Evolutionary conservation across 225 moss, liverwort and hornwort species (phyloP), one percentile per base, ranked within the genome.

Genomic region (Pleurozium schreberi): DNA sequence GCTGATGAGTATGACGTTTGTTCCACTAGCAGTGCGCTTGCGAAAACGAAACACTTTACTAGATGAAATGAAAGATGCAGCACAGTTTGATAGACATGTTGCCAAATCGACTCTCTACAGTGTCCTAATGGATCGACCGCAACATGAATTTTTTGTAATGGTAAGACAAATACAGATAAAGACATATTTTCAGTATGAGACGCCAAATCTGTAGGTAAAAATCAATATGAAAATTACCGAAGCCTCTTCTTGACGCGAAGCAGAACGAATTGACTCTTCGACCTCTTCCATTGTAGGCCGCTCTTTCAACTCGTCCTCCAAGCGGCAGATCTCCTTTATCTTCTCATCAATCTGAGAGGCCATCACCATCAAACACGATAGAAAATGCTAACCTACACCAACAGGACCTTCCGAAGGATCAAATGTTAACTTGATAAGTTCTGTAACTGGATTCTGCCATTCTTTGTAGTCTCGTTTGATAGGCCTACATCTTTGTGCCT

Each of bases 281-380:
- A 93, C 93, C 81, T 92, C 94, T 90, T 93, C 90, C 82, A 93
- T 87, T 50, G 92, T 92, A 82, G 91, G 92, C 25, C 91, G 90
- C 89, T 90, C 89, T 88, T 93, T 91, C 90, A 95, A 87, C 76
- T 93, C 92, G 17, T 95, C 91, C 76, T 95, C 91, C 80, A 94
- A 86, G 64, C 90, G 88, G 73, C 87, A 76, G 52, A 94, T 94
- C 80, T 91, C 90, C 80, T 89, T 89, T 42, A 86, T 77, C 87
- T 93, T 94, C 87, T 93, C 94, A 86, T 94, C 89, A 80, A 93
- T 91, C 91, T 92, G 75, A 85, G 53, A 87, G 63, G 34, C 10
- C 87, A 85, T 88, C 57, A 75, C 53, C 84, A 89, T 76, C 76
- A 49, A 85, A 80, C 65, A 89, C 26, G 77, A 59, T 70, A 76